These are phyloP conservation scores for Nigrospora oryzae DNA, from an alignment of 2,329 filamentous ascomycete species.

Conservation along the genomic window DNA sequence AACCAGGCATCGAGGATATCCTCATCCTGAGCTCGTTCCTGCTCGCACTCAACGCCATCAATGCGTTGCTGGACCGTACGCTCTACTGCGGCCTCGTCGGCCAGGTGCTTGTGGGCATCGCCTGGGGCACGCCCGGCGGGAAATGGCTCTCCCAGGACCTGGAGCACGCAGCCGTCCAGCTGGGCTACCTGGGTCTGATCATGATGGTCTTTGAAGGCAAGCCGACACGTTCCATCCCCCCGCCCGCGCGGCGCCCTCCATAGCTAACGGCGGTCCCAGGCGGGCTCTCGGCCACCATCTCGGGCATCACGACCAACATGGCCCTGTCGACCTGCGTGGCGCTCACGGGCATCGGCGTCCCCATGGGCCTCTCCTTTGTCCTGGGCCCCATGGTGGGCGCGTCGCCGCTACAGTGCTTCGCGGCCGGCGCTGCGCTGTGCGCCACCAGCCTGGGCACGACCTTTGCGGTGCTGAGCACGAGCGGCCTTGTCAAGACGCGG, in stretches of 20 bases:
- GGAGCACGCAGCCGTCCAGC: conserved; percentile 49
- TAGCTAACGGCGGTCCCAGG: too few species aligned
- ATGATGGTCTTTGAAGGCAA: conserved; percentile 61
- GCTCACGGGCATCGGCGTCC: conserved; percentile 52
- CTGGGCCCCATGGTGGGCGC: conserved; percentile 41
- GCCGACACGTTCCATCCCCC: conserved; percentile 10
- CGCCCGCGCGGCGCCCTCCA: too few species aligned
- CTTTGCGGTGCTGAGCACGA: conserved; percentile 46
- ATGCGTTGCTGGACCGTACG: conserved; percentile 46
- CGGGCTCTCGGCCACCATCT: conserved; percentile 36
- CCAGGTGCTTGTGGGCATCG: conserved; percentile 62
- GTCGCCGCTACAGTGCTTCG: conserved; percentile 55
- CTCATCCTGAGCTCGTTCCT: conserved; percentile 55
- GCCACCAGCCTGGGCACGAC: conserved; percentile 69
- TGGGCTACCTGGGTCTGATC: conserved; percentile 68
- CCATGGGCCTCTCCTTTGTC: conserved; percentile 58
- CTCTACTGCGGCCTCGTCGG: conserved; percentile 66
- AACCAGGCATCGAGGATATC: conserved; percentile 51
- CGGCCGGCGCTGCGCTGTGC: conserved; percentile 64
- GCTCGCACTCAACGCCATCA: conserved; percentile 50
- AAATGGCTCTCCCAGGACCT: conserved; percentile 44
- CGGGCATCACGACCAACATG: conserved; percentile 49
- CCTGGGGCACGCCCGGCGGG: conserved; percentile 60
- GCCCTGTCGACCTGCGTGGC: conserved; percentile 54
- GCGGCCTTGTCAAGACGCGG: conserved; percentile 31